Conservation (phyloP, 176 grass and related monocot species). For the Triticum urartu region DNA sequence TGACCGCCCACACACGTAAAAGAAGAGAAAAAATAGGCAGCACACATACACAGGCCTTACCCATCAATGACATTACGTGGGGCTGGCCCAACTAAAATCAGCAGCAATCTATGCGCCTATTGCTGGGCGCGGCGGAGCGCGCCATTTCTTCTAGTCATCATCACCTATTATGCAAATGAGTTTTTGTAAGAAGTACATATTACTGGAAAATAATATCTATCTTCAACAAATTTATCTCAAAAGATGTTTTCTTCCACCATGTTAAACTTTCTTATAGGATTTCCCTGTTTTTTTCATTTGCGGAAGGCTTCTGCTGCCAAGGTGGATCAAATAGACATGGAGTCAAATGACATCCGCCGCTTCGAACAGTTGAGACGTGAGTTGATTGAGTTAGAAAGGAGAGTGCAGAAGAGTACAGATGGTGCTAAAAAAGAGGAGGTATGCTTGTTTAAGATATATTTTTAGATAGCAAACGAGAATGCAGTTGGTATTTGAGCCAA, state of each 20-base stretch:
- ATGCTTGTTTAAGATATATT: constrained; percentile 33
- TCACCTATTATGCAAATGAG: not conserved
- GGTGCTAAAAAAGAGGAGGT: constrained; percentile 65
- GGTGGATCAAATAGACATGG: constrained; percentile 48
- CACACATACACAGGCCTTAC: too few species aligned
- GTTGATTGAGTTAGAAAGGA: constrained; percentile 87
- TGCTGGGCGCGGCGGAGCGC: too few species aligned
- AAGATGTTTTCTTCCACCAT: not conserved
- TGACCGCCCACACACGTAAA: too few species aligned
- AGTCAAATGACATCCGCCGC: constrained; percentile 67
- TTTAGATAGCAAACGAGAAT: not conserved
- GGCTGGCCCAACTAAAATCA: too few species aligned
- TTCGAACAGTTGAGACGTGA: constrained; percentile 76
- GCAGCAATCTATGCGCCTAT: too few species aligned
- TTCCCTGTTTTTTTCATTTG: not conserved
- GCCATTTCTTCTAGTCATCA: not conserved
- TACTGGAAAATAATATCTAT: constrained; percentile 11
- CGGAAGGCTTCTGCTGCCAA: constrained; percentile 42
- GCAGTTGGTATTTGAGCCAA: constrained; percentile 8
- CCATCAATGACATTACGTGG: too few species aligned
- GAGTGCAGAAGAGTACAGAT: constrained; percentile 82
- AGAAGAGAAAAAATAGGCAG: too few species aligned
- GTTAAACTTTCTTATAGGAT: constrained; percentile 19
- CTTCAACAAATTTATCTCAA: constrained; percentile 21
- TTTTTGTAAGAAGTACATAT: constrained; percentile 4